Percentiles rank a stretch among this genome's conserved stretches.
phyloP scores from a whole-genome alignment of 1,284 basidiomycete species.

The Heterobasidion irregulare region DNA sequence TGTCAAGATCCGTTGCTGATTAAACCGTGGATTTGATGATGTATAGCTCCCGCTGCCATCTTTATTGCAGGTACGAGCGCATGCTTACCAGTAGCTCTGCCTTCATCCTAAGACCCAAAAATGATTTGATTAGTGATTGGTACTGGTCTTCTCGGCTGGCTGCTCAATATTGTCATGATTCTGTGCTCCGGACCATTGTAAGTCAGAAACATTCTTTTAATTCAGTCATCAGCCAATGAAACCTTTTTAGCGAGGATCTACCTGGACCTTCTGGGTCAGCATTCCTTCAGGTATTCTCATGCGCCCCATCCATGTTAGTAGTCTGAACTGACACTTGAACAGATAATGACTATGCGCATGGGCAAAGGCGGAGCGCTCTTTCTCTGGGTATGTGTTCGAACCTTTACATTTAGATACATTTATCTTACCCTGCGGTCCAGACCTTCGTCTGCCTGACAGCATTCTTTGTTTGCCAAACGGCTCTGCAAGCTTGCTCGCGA shows the following conservation, averaged over 20 bases:
- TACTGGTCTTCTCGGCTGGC: constrained; percentile 78
- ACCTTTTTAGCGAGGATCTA: constrained; percentile 39
- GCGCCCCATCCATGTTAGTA: neutral
- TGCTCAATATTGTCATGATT: constrained; percentile 78
- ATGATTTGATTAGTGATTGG: constrained; percentile 49
- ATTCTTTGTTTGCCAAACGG: constrained; percentile 77
- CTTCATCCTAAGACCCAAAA: neutral
- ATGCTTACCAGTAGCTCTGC: neutral
- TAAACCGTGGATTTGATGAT: neutral
- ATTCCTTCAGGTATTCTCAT: constrained; percentile 47
- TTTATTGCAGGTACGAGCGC: constrained; percentile 63
- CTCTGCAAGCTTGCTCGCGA: constrained; percentile 81
- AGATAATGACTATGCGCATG: constrained; percentile 72
- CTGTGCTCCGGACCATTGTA: constrained; percentile 71
- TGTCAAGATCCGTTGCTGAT: neutral
- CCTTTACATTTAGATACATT: neutral
- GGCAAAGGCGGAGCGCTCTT: constrained; percentile 65
- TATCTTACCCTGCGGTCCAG: constrained; percentile 19
- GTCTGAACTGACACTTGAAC: constrained; percentile 4
- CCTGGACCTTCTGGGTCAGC: constrained; percentile 62
- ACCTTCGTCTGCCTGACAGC: constrained; percentile 72
- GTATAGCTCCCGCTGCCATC: constrained; percentile 65
- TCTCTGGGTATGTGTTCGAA: constrained; percentile 50
- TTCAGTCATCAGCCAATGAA: neutral
- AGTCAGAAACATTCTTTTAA: constrained; percentile 15